Conservation (phyloP, 306 rosid genomes). For the Cucurbita maxima region DNA sequence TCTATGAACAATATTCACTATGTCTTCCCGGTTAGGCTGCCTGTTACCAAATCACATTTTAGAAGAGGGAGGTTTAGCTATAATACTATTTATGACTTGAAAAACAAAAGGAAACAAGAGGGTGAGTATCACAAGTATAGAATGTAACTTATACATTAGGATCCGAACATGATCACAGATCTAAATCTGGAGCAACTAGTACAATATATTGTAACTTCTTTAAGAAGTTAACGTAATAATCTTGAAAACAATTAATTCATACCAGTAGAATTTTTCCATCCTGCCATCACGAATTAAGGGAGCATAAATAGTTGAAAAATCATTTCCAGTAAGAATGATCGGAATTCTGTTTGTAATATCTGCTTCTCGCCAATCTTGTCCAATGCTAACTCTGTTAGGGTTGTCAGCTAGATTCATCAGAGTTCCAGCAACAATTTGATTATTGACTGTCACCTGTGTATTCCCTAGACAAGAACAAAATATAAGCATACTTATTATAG, state of each 20-base stretch:
- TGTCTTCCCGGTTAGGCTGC: conserved; percentile 86
- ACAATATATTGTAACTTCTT: not conserved
- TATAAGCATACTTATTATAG: not conserved
- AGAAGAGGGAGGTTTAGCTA: conserved; percentile 12
- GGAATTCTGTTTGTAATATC: conserved; percentile 77
- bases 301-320: conserved; percentile 85
- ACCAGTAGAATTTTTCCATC: conserved; percentile 98
- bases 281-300: conserved; percentile 97
- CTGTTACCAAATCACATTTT: conserved; percentile 40
- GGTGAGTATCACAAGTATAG: not conserved
- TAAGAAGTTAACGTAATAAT: not conserved
- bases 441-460: conserved; percentile 97
- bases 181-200: not conserved
- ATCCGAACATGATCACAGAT: not conserved
- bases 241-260: conserved; percentile 8
- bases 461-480: conserved; percentile 30
- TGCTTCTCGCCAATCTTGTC: conserved; percentile 81
- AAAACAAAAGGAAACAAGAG: not conserved
- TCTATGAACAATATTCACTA: conserved; percentile 66
- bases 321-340: conserved; percentile 89
- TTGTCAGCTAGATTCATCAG: conserved; percentile 89
- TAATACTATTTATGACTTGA: not conserved
- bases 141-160: not conserved
- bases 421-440: conserved; percentile 94
- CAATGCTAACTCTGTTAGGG: conserved; percentile 84